Evolutionary conservation across 768 basidiomycete genomes (phyloP), one percentile per base, ranked within the genome.

Genomic region (Tricholoma terreum): DNA sequence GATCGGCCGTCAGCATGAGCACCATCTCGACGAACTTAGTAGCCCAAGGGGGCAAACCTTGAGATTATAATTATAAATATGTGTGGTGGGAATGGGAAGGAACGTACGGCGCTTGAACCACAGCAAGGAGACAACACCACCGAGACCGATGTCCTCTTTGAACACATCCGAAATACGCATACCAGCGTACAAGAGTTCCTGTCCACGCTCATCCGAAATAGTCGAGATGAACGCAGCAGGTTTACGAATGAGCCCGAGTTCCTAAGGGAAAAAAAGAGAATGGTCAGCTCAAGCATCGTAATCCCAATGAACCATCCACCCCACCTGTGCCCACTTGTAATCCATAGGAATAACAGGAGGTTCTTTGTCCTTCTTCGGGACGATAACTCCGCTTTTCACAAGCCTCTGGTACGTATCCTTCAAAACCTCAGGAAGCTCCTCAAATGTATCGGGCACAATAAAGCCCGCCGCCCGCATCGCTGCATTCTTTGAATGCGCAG

Each of bases 11-110:
- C 64, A 99, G 82, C 92, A 97, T 96, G 71, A 99, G 84, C 54
- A 98, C 94, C 97, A 98, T 99, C 81, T 99, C 96, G 72, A 99
- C 88, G 82, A 99, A 99, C 79, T 98, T 98, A 72, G 94, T 87
- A 48, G 95, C 96, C 82, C 90, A 96, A 49, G 86, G 77, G 15
- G 94, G 96, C 21, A 98, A 83, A 65, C 77, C 77, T n/a, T 79
- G 56, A 1, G 50, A 42, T 2, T 3, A 42, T 5, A 22, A 42
- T 55, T 22, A 62, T 24, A 45, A 46, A 31, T n/a, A 50, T 2
- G 22, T 17, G 52, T 46, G 12, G 15, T 51, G 31, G 38, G 24
- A 33, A 17, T 52, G 52, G 24, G 22, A 63, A 74, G 52, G 50
- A 21, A 72, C 77, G 55, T 61, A 79, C 80, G 90, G 65, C 96